These are phyloP conservation scores for Irpex sp. DNA, from an alignment of 1,284 basidiomycete genomes.

Conservation along the genomic window DNA sequence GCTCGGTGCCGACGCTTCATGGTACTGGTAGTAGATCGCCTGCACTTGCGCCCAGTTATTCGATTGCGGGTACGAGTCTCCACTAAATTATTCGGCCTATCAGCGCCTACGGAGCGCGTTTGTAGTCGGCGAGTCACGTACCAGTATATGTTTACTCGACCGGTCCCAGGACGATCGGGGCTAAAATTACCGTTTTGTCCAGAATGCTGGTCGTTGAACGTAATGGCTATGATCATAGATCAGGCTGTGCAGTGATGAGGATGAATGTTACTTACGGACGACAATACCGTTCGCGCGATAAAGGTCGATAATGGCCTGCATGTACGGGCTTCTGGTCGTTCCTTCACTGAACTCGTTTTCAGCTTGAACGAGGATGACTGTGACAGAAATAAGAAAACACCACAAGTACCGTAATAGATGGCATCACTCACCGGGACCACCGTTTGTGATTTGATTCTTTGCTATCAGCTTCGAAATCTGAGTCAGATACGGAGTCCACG, in stretches of 20 bases:
- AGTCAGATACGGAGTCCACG: constrained; percentile 51
- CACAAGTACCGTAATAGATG: background rate
- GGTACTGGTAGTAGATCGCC: constrained; percentile 39
- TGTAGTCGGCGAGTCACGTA: constrained; percentile 10
- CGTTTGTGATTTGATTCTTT: constrained; percentile 45
- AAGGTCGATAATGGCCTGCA: constrained; percentile 45
- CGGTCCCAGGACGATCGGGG: constrained; percentile 36
- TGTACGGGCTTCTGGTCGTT: constrained; percentile 35
- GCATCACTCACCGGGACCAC: constrained; percentile 38
- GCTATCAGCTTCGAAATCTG: constrained; percentile 44
- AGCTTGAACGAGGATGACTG: constrained; percentile 52
- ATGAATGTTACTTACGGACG: constrained; percentile 31
- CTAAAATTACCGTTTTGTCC: constrained; percentile 39
- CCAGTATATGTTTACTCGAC: constrained; percentile 46
- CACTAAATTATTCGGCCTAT: constrained; percentile 24
- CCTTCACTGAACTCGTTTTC: constrained; percentile 53
- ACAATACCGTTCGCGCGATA: constrained; percentile 42
- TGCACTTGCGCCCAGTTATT: constrained; percentile 43
- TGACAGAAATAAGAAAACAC: background rate
- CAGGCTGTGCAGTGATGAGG: background rate
- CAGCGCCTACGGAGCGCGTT: background rate
- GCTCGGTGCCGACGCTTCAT: constrained; percentile 36
- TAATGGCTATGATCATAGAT: constrained; percentile 30
- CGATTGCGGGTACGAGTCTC: constrained; percentile 44
- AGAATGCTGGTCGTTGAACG: constrained; percentile 42